A percentile compares a stretch with the other conserved stretches of the same genome.
Evolutionary conservation across 371 early-diverging fungal genomes (phyloP).

Genomic region (Mortierella sp.): DNA sequence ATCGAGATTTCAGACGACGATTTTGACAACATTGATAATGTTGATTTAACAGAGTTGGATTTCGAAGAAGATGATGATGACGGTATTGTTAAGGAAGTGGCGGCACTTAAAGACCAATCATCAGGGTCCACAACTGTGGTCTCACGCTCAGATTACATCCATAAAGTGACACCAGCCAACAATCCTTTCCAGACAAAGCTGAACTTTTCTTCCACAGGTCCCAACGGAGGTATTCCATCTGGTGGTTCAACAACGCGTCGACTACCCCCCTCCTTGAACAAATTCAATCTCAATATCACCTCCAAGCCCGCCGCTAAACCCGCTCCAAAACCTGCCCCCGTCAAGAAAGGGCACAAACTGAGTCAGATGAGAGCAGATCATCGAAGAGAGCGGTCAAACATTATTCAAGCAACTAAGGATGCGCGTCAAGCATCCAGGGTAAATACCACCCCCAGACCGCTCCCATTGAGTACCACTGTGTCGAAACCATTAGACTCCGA

Average conservation of each 20-base stretch:
- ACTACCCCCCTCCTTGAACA: conserved; percentile 30
- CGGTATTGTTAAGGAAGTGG: conserved; percentile 59
- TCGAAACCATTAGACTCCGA: conserved; percentile 15
- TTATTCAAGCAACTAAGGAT: conserved; percentile 29
- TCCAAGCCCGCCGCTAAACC: conserved; percentile 27
- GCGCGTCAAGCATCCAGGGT: conserved; percentile 26
- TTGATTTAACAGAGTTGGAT: conserved; percentile 48
- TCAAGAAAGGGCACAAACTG: conserved; percentile 42
- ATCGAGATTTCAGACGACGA: conserved; percentile 58
- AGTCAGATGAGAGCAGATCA: conserved; percentile 52
- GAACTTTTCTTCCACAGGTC: conserved; percentile 17
- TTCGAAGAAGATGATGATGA: conserved; percentile 16
- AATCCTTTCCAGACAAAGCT: conserved; percentile 39
- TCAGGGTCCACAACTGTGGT: not conserved
- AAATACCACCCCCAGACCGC: not conserved
- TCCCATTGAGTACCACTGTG: not conserved
- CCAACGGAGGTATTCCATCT: conserved; percentile 12
- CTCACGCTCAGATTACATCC: conserved; percentile 9
- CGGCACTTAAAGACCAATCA: not conserved
- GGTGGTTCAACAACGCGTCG: conserved; percentile 23
- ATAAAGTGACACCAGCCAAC: conserved; percentile 1
- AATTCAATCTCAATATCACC: conserved; percentile 15
- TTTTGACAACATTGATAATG: conserved; percentile 59
- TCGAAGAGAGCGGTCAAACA: conserved; percentile 26
- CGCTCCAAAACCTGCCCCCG: conserved; percentile 14